These are phyloP conservation scores for Pulicaria dysenterica DNA, from an alignment of 129 eudicot species.

Conservation along the genomic window DNA sequence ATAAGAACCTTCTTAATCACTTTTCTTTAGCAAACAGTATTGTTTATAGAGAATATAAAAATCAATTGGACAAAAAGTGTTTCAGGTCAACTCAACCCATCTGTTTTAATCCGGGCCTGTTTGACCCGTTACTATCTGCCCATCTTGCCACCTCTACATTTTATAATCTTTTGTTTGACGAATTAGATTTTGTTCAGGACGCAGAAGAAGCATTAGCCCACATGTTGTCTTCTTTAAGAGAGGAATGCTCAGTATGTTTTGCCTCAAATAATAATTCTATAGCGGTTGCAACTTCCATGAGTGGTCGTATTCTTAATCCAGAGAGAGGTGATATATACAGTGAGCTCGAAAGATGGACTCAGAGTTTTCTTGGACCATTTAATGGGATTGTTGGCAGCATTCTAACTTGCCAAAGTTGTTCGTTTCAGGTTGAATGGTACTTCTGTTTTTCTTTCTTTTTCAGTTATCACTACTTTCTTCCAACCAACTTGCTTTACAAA, in stretches of 20 bases:
- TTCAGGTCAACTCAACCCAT: not conserved
- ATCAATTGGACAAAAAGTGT: not conserved
- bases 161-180: constrained; percentile 12
- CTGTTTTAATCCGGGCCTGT: not conserved
- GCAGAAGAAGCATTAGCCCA: constrained; percentile 93
- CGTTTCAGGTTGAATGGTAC: constrained; percentile 92
- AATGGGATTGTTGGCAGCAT: constrained; percentile 87
- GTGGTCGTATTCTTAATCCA: constrained; percentile 51
- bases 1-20: not conserved
- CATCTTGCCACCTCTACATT: not conserved
- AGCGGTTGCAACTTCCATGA: constrained; percentile 49
- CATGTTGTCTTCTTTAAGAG: constrained; percentile 84
- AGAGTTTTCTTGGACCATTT: constrained; percentile 74
- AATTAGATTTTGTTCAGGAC: constrained; percentile 54
- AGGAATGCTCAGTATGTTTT: constrained; percentile 66
- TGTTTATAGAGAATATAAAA: no score
- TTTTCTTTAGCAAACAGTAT: no score
- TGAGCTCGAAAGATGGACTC: constrained; percentile 73
- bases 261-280: constrained; percentile 46
- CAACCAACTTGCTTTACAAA: not conserved
- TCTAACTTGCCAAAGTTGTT: constrained; percentile 79
- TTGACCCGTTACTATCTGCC: not conserved
- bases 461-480: not conserved
- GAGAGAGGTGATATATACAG: constrained; percentile 35
- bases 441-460: constrained; percentile 38